phyloP scores from a whole-genome alignment of 2,329 filamentous ascomycete species.

The Pyrenophora seminiperda region DNA sequence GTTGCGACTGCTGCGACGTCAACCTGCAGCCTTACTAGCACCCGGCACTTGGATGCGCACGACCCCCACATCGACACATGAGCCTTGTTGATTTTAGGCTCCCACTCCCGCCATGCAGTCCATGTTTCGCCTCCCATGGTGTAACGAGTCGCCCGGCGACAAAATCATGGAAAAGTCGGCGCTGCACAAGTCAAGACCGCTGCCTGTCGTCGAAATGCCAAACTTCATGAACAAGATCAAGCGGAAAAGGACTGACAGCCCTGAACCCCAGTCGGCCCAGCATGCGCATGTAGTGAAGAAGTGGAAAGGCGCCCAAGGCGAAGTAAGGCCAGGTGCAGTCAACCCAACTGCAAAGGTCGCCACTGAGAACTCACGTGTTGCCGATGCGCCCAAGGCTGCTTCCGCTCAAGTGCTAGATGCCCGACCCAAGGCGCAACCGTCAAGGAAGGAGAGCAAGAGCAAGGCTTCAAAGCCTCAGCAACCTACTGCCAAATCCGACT shows the following conservation, averaged over 20 bases:
- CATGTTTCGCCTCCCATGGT: slow-evolving; percentile 58
- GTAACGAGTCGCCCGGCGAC: slow-evolving; percentile 50
- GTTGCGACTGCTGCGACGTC: slow-evolving; percentile 39
- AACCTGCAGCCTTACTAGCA: slow-evolving; percentile 33
- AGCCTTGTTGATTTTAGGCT: slow-evolving; percentile 44
- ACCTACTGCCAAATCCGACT: slow-evolving; percentile 27
- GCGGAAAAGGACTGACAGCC: slow-evolving; percentile 61
- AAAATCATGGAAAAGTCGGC: slow-evolving; percentile 52
- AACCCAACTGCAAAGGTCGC: slow-evolving; percentile 21
- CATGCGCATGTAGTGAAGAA: slow-evolving; percentile 47
- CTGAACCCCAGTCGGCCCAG: slow-evolving; percentile 45
- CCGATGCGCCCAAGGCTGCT: slow-evolving; percentile 24
- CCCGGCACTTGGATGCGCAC: slow-evolving; percentile 39
- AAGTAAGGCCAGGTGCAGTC: slow-evolving; percentile 33
- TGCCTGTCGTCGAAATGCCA: slow-evolving; percentile 54
- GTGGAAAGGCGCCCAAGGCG: slow-evolving; percentile 45
- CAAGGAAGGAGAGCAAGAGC: slow-evolving; percentile 41
- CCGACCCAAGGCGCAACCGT: slow-evolving; percentile 37
- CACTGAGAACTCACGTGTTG: slow-evolving; percentile 21
- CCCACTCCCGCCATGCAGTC: slow-evolving; percentile 54
- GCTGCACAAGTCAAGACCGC: slow-evolving; percentile 50
- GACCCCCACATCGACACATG: slow-evolving; percentile 47
- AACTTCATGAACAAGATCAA: slow-evolving; percentile 59
- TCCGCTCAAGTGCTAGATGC: slow-evolving; percentile 31
- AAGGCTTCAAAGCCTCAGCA: slow-evolving; percentile 33